Conservation (phyloP, 805 yeast genomes). For the Teunomyces stri region DNA sequence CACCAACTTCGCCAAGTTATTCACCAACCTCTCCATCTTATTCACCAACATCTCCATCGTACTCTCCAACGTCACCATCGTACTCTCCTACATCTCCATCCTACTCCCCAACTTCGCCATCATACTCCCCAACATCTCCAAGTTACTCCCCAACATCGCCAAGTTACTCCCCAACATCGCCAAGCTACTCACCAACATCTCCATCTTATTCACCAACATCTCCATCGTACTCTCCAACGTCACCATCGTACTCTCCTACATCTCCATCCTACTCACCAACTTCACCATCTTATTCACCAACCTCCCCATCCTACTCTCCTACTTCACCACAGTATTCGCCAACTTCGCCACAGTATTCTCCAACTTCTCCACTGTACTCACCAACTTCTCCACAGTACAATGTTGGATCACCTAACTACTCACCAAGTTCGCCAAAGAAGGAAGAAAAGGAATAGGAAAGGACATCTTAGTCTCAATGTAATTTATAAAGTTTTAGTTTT, state of each 20-base stretch:
- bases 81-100: constrained; percentile 68
- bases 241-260: constrained; percentile 26
- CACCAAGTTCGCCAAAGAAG: constrained; percentile 42
- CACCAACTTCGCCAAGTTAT: constrained; percentile 59
- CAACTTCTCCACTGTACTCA: constrained; percentile 40
- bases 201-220: constrained; percentile 27
- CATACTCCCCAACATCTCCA: constrained; percentile 82
- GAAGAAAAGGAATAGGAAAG: constrained; percentile 8
- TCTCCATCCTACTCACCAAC: constrained; percentile 27
- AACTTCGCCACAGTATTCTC: constrained; percentile 24
- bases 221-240: constrained; percentile 27
- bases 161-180: constrained; percentile 56
- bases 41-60: constrained; percentile 70
- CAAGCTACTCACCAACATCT: constrained; percentile 25
- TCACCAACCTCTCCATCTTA: constrained; percentile 72
- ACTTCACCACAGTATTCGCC: constrained; percentile 26
- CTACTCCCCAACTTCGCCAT: constrained; percentile 78
- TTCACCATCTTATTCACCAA: constrained; percentile 26
- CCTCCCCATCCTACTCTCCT: constrained; percentile 23
- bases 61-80: constrained; percentile 57
- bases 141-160: constrained; percentile 77
- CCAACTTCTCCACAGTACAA: constrained; percentile 50
- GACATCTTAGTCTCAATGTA: neutral
- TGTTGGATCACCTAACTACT: constrained; percentile 46
- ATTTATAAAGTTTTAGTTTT: neutral